Evolutionary conservation across 2,329 filamentous ascomycete genomes (phyloP).

Genomic region (Neurospora sp.): DNA sequence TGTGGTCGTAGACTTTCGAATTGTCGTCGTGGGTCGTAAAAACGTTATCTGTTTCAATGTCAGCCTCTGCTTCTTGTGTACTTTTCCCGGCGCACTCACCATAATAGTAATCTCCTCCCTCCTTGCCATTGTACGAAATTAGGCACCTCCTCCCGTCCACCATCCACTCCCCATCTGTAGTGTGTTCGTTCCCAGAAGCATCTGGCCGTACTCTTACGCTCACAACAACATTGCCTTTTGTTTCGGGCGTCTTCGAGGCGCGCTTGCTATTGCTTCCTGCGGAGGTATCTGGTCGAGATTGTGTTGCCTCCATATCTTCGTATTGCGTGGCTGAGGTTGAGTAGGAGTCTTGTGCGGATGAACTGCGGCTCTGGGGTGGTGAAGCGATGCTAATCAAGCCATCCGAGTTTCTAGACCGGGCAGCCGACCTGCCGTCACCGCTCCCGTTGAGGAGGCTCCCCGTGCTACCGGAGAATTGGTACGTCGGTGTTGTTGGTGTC

Average conservation of each 20-base stretch:
- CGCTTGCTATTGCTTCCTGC: slow-evolving; percentile 38
- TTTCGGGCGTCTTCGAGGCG: slow-evolving; percentile 48
- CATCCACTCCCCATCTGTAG: slow-evolving; percentile 77
- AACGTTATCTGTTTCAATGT: slow-evolving; percentile 66
- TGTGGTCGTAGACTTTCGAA: slow-evolving; percentile 86
- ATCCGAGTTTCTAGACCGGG: slow-evolving; percentile 59
- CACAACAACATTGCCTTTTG: slow-evolving; percentile 90
- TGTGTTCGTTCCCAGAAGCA: slow-evolving; percentile 49
- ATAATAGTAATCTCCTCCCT: slow-evolving; percentile 87
- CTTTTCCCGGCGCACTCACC: slow-evolving; percentile 43
- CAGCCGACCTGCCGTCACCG: slow-evolving; percentile 66
- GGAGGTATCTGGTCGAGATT: slow-evolving; percentile 22
- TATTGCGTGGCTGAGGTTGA: slow-evolving; percentile 84
- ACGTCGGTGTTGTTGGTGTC: slow-evolving; percentile 44
- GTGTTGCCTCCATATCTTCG: slow-evolving; percentile 59
- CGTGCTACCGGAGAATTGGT: slow-evolving; percentile 41
- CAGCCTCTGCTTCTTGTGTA: slow-evolving; percentile 10
- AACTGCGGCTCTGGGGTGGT: slow-evolving; percentile 79
- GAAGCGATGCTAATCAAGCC: slow-evolving; percentile 70
- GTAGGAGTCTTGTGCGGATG: slow-evolving; percentile 86
- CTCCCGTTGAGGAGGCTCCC: slow-evolving; percentile 73
- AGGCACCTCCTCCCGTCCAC: slow-evolving; percentile 76
- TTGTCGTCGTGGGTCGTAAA: slow-evolving; percentile 94
- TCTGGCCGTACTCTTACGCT: slow-evolving; percentile 91
- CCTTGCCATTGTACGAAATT: slow-evolving; percentile 76